Base-by-base conservation (phyloP, 805 yeast species). In the Pichia heedii region DNA sequence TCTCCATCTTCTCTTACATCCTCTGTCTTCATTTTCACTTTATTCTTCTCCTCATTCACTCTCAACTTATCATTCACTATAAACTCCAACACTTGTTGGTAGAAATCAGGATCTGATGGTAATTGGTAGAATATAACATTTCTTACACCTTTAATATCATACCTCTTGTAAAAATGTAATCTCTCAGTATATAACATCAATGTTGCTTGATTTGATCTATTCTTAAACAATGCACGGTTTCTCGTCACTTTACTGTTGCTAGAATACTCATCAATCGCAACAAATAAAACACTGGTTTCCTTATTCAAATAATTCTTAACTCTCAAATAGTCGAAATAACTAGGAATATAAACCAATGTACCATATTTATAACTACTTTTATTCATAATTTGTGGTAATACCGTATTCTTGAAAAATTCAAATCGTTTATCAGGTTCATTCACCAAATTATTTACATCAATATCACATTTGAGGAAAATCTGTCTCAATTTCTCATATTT, bases 101-200 rank as follows among this genome's bases (percentile, higher is more conserved):
- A 93, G 57, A 87, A 93, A 34, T 70, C 58, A 9, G 96, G 95
- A 58, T 90, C 88, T 15, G 80, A 69, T 13, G 98, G 97, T 19
- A 84, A 70, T 29, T 82, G 86, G 61, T 87, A 93, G 67, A 93
- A 78, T 7, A 90, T 60, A 16, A 93, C 71, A 44, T 80, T 83
- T 56, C 84, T 81, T 20, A 86, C 95, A 22, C 97, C 97, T 46
- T 73, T 76, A 41, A 93, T 69, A 45, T 84, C 89, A 60, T 75
- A 89, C 41, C 97, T 73, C 50, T 96, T 77, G 67, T 80, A 93
- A 58, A 86, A 93, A 62, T 93, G 97, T 58, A 90, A 68, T 71
- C 98, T 81, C 56, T 90, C 97, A 0, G 97, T 85, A 63, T 90
- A 90, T n/a, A 93, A 63, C 67, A 93, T 60, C 22, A 90, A 71